A percentile compares a stretch with the other conserved stretches of the same genome.
Conservation (phyloP, 1,284 basidiomycete species). For the Malassezia dermatis region DNA sequence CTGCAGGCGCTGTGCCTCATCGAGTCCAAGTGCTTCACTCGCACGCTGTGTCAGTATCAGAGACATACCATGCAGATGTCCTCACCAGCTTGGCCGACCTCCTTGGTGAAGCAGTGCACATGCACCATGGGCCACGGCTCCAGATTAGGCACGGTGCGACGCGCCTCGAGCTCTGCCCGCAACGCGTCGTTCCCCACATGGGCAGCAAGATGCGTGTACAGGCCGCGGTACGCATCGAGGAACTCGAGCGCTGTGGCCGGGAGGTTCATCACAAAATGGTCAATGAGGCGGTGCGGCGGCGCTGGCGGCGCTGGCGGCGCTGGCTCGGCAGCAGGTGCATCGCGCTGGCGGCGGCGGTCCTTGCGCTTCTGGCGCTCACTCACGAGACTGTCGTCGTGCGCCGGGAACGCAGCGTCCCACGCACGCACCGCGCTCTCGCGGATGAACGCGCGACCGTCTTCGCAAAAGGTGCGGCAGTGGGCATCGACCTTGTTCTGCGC, state of each 20-base stretch:
- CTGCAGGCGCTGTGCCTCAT: neutral
- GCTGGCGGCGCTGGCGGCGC: conserved; percentile 3
- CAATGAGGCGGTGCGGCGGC: conserved; percentile 29
- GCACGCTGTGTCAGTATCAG: conserved; percentile 17
- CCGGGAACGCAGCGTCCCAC: conserved; percentile 26
- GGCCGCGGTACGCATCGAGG: conserved; percentile 72
- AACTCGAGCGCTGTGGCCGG: conserved; percentile 84
- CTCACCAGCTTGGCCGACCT: conserved; percentile 47
- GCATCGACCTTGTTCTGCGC: conserved; percentile 30
- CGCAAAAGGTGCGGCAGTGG: conserved; percentile 20
- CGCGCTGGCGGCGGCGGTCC: neutral
- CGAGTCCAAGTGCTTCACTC: conserved; percentile 23
- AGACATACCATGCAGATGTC: conserved; percentile 24
- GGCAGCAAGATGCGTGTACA: conserved; percentile 52
- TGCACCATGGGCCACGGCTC: conserved; percentile 70
- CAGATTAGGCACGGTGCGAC: conserved; percentile 11
- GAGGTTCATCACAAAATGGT: conserved; percentile 94
- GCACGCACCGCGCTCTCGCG: conserved; percentile 16
- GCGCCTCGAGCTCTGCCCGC: conserved; percentile 11
- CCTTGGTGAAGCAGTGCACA: conserved; percentile 90
- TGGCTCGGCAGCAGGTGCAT: conserved; percentile 11
- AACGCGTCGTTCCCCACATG: conserved; percentile 49
- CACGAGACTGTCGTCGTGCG: conserved; percentile 6
- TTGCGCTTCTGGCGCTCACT: conserved; percentile 14
- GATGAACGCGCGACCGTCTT: conserved; percentile 36